Percentiles rank a stretch among this genome's conserved stretches.
phyloP scores from a whole-genome alignment of 2,329 filamentous ascomycete genomes.

The Xylariaceae sp. region DNA sequence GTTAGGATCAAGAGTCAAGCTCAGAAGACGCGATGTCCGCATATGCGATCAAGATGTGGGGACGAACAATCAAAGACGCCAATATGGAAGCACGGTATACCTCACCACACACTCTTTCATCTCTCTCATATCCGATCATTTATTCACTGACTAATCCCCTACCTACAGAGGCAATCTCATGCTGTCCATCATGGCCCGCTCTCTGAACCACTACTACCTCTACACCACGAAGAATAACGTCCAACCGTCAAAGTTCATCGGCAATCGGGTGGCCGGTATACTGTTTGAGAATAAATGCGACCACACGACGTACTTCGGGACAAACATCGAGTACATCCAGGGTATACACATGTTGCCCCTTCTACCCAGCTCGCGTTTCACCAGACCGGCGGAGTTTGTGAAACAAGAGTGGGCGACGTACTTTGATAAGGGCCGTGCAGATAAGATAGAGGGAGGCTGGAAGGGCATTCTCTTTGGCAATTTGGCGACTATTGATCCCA shows the following conservation, averaged over 20 bases:
- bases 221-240: conserved; percentile 64
- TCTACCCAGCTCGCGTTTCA: conserved; percentile 59
- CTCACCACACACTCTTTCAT: not conserved
- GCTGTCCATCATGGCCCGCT: conserved; percentile 71
- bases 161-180: conserved; percentile 69
- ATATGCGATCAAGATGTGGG: conserved; percentile 95
- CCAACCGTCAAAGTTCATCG: conserved; percentile 72
- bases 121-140: not conserved
- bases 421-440: conserved; percentile 65
- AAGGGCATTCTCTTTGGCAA: conserved; percentile 81
- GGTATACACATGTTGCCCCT: conserved; percentile 73
- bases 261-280: conserved; percentile 69
- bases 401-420: conserved; percentile 76
- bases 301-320: conserved; percentile 85
- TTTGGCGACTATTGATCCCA: conserved; percentile 71
- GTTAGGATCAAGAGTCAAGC: conserved; percentile 71
- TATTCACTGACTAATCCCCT: not conserved
- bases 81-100: conserved; percentile 70
- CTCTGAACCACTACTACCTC: conserved; percentile 77
- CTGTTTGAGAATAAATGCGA: conserved; percentile 95
- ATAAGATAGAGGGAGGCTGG: conserved; percentile 72
- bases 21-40: conserved; percentile 86
- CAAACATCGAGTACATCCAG: conserved; percentile 65
- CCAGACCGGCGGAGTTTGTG: conserved; percentile 67
- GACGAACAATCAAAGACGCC: conserved; percentile 66